Evolutionary conservation across 1,284 basidiomycete species (phyloP).

Genomic region (Ustilago cynodontis): DNA sequence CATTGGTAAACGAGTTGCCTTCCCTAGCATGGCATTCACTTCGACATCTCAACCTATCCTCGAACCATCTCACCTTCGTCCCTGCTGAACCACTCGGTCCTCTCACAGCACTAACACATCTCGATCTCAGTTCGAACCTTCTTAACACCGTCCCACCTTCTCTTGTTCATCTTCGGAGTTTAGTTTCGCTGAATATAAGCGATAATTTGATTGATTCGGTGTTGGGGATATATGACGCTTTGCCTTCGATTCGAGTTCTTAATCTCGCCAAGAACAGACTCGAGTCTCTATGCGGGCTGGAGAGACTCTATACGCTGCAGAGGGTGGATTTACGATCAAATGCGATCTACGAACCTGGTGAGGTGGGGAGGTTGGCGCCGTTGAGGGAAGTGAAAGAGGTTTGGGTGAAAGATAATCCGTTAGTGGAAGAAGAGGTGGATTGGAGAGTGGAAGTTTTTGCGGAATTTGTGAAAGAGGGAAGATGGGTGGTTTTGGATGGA

Average conservation of each 20-base stretch:
- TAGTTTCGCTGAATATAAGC: constrained; percentile 90
- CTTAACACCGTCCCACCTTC: constrained; percentile 76
- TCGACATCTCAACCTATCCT: constrained; percentile 81
- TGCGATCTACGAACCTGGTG: constrained; percentile 82
- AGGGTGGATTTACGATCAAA: constrained; percentile 89
- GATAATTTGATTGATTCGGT: constrained; percentile 98
- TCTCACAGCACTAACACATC: constrained; percentile 72
- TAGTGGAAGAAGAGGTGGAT: constrained; percentile 68
- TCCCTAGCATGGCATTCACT: constrained; percentile 82
- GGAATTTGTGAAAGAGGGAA: constrained; percentile 84
- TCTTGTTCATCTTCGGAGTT: constrained; percentile 79
- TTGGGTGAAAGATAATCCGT: constrained; percentile 62
- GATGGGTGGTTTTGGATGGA: constrained; percentile 77
- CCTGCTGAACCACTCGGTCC: constrained; percentile 73
- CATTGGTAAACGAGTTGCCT: constrained; percentile 73
- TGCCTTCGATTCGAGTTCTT: constrained; percentile 55
- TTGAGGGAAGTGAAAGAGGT: constrained; percentile 76
- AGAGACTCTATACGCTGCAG: constrained; percentile 84
- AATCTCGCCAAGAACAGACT: constrained; percentile 78
- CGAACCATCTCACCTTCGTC: constrained; percentile 86
- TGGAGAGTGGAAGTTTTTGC: constrained; percentile 84
- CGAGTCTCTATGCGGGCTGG: constrained; percentile 91
- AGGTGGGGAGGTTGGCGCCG: constrained; percentile 84
- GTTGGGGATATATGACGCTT: constrained; percentile 75
- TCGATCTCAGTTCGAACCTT: constrained; percentile 71